Conservation (phyloP, 208 protist genomes). For the Leishmania gerbilli region DNA sequence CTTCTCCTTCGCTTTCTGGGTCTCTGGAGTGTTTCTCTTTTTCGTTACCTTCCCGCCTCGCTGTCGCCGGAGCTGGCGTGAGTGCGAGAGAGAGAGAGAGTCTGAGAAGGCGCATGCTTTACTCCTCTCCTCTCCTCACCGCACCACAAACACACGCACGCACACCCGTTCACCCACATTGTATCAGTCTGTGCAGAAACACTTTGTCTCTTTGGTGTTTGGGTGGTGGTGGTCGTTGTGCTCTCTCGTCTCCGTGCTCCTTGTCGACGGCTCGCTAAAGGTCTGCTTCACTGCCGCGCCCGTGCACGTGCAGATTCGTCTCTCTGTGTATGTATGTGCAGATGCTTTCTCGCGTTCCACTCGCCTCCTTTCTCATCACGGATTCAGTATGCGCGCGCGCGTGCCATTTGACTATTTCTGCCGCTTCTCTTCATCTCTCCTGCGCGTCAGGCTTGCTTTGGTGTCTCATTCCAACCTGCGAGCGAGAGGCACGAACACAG, state of each 20-base stretch:
- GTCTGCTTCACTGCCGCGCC: too few species aligned
- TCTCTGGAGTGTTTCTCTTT: not conserved
- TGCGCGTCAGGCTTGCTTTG: not conserved
- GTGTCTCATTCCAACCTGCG: not conserved
- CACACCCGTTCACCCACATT: not conserved
- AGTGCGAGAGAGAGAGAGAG: not conserved
- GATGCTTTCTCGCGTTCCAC: not conserved
- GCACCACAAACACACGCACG: not conserved
- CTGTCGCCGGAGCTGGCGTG: not conserved
- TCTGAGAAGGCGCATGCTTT: not conserved
- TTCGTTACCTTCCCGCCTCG: not conserved
- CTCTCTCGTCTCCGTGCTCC: too few species aligned
- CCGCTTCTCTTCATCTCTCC: too few species aligned
- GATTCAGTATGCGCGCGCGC: too few species aligned
- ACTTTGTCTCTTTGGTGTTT: not conserved
- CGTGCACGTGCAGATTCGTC: not conserved
- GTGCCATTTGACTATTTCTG: too few species aligned
- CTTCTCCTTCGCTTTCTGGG: not conserved
- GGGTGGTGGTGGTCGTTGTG: not conserved
- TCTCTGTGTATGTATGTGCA: not conserved
- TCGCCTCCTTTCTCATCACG: slow-evolving; percentile 11
- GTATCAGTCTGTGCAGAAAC: not conserved
- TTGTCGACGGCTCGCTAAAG: too few species aligned
- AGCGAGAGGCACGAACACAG: not conserved
- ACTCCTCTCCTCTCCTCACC: not conserved